Evolutionary conservation across 2,329 filamentous ascomycete species (phyloP), one percentile per base, ranked within the genome.

Genomic region (Scedosporium aurantiacum): DNA sequence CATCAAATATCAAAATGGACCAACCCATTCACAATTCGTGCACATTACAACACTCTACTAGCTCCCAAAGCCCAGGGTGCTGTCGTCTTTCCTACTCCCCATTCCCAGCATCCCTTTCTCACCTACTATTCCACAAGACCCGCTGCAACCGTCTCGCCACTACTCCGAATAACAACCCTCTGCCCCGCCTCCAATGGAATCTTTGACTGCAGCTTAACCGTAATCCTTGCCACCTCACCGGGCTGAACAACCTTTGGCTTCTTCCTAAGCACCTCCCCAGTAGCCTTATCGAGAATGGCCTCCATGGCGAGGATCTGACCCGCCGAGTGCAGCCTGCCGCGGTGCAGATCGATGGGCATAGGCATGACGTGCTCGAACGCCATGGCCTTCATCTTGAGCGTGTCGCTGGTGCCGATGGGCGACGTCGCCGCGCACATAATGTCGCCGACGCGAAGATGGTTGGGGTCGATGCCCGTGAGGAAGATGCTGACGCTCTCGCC

Each of bases 301-400:
- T 88, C 75, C 65, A 97, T 79, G 64, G 84, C 82, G 60, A 81
- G 79, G 47, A 99, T 88, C 57, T 83, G 82, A 0, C 89, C 94
- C 0, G 90, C 81, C 0, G 86, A 85, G 71, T 96, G 89, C 58
- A 97, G 75, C 7, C 91, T 82, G 0, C 94, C 94, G 21, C 91
- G 80, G 71, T 97, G 92, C 7, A 99, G 85, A 68, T 97, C 93
- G 8, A 97, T 84, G 25, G 85, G 84, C 84, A 93, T 94, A 0
- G 93, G 93, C 74, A 92, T 87, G 16, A 99, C 75, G 64, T 93
- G 87, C 63, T 96, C 91, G 68, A 97, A 96, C 0, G 92, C 91
- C 61, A 97, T 81, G 10, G 94, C 85, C 73, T 96, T 96, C 63
- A 89, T 84, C 1, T 84, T 90, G 68, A 97, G 92, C 0, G 78